phyloP scores from a whole-genome alignment of 116 monocot genomes.

The Posidonia oceanica region DNA sequence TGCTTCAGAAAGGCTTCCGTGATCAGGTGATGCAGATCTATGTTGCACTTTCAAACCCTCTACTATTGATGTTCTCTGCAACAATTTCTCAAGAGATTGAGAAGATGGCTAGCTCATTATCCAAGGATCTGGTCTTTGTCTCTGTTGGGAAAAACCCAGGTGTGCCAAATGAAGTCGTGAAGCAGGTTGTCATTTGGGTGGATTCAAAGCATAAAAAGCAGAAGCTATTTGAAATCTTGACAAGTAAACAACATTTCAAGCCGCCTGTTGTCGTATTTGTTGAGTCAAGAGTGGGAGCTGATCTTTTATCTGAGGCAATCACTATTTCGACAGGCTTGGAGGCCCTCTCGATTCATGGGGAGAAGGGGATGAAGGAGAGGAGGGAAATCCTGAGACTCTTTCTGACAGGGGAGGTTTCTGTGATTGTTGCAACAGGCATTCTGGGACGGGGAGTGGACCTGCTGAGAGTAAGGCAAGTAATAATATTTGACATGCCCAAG shows the following conservation, averaged over 20 bases:
- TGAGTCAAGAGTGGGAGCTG: slow-evolving; percentile 71
- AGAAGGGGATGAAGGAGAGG: slow-evolving; percentile 88
- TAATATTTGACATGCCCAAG: slow-evolving; percentile 85
- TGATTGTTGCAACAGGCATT: slow-evolving; percentile 72
- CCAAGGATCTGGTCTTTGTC: slow-evolving; percentile 38
- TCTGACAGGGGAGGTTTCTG: slow-evolving; percentile 55
- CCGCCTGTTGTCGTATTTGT: slow-evolving; percentile 79
- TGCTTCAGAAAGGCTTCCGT: slow-evolving; percentile 66
- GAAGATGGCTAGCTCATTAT: slow-evolving; percentile 44
- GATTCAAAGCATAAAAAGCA: slow-evolving; percentile 75
- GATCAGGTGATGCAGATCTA: slow-evolving; percentile 86
- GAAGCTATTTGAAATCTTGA: slow-evolving; percentile 80
- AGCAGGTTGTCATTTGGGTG: slow-evolving; percentile 82
- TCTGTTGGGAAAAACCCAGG: slow-evolving; percentile 37
- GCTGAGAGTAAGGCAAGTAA: slow-evolving; percentile 51
- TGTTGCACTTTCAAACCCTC: slow-evolving; percentile 57
- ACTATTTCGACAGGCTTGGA: slow-evolving; percentile 47
- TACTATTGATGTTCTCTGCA: slow-evolving; percentile 75
- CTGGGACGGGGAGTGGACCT: slow-evolving; percentile 79
- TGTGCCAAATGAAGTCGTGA: slow-evolving; percentile 42
- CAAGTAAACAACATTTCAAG: slow-evolving; percentile 60
- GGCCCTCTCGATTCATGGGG: slow-evolving; percentile 71
- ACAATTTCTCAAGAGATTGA: slow-evolving; percentile 59
- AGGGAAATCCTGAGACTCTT: slow-evolving; percentile 66
- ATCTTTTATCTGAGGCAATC: slow-evolving; percentile 71